Conservation (phyloP, 495 filamentous ascomycete genomes). For the Penicillium lagena region DNA sequence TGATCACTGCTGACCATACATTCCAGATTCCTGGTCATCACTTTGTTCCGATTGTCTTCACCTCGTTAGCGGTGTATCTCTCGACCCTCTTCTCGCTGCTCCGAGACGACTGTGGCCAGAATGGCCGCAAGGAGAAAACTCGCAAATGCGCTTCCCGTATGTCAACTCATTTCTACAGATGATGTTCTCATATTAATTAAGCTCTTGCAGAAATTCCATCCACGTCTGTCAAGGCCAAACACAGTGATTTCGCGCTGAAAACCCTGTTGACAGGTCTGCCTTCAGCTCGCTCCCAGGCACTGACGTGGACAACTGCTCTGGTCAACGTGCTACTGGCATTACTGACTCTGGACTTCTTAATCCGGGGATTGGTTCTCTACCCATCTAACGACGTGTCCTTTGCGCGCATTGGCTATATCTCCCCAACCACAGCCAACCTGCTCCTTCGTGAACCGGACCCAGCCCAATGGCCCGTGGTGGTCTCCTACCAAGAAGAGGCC, state of each 20-base stretch:
- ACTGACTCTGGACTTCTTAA: slow-evolving; percentile 67
- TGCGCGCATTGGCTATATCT: slow-evolving; percentile 78
- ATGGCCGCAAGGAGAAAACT: slow-evolving; percentile 1
- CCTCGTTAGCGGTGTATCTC: slow-evolving; percentile 66
- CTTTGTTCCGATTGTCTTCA: slow-evolving; percentile 60
- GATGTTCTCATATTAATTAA: too few relatives aligned
- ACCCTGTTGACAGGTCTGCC: slow-evolving; percentile 75
- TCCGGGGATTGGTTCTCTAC: slow-evolving; percentile 60
- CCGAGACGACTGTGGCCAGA: not conserved
- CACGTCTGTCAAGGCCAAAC: not conserved
- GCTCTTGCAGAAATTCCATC: not conserved
- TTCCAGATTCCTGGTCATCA: slow-evolving; percentile 56
- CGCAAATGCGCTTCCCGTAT: slow-evolving; percentile 4
- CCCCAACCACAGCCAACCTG: slow-evolving; percentile 70
- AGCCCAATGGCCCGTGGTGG: slow-evolving; percentile 63
- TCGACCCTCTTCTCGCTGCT: slow-evolving; percentile 50
- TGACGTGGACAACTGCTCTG: slow-evolving; percentile 54
- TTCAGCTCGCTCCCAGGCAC: slow-evolving; percentile 47
- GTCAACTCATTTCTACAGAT: not conserved
- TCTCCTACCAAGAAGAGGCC: slow-evolving; percentile 50
- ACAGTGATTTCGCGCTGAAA: slow-evolving; percentile 35
- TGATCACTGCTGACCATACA: too few relatives aligned
- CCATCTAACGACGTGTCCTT: slow-evolving; percentile 73
- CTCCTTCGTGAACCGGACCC: slow-evolving; percentile 77
- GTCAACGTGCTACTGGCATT: slow-evolving; percentile 64